Evolutionary conservation across 305 asterid genomes (phyloP), one percentile per base, ranked within the genome.

Genomic region (Withania somnifera): DNA sequence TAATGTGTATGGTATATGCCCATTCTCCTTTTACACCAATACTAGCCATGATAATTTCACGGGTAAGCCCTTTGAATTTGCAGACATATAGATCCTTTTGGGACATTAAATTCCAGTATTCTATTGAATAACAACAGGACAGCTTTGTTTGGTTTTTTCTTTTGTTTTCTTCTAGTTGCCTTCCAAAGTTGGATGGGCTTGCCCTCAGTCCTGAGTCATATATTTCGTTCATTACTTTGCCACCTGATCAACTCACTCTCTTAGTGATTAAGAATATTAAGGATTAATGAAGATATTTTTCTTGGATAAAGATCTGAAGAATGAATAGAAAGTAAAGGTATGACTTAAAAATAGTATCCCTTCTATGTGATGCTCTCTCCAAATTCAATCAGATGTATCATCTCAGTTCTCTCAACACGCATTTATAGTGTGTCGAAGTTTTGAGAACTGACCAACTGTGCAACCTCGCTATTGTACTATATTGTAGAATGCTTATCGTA

Each of bases 401-500:
- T 57, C 64, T 57, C 32, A 10, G 17, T 22, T 32, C 6, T 57
- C 7, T 60, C 68, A 60, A 26, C 38, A 60, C 67, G 20, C 67
- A 26, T 36, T 60, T 60, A 24, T 58, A n/a, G 9, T 22, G 36
- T 10, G 68, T 60, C 36, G 5, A 60, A 1, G 5, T 24, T 60
- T 60, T 60, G 38, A 60, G 10, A 11, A 11, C 32, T 26, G 38
- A 60, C 32, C 36, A 5, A 14, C 4, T 40, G 22, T 28, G 63
- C 32, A 5, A 15, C 22, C 40, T 11, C 36, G 64, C 17, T 7
- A 50, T 83, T 82, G 14, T 40, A 30, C 83, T 50, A 11, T 58
- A 24, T 30, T 52, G 24, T 84, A 92, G 97, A 94, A 92, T 81
- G 45, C 20, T 38, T 92, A 92, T 66, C 83, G 86, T 9, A 92